Conservation (phyloP, 148 eudicot genomes). For the Vaccinium darrowii region DNA sequence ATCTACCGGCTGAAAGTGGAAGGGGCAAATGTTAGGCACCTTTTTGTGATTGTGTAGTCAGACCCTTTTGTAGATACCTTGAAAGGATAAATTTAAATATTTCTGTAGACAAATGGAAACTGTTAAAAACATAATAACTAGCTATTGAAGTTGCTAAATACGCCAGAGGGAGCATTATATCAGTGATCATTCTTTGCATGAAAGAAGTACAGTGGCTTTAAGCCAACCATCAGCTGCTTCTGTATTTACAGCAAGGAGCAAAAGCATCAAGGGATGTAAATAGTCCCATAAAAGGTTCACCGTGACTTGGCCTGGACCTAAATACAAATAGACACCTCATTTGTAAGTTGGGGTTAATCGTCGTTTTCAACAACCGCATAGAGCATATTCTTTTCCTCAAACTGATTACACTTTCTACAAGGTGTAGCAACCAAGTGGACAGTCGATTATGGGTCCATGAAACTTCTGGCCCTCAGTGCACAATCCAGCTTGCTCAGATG, state of each 20-base stretch:
- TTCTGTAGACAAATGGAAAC: not conserved
- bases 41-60: not conserved
- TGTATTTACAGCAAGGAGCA: conserved; percentile 1
- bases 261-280: not conserved
- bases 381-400: not conserved
- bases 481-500: conserved; percentile 4
- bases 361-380: not conserved
- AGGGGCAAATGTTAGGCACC: not conserved
- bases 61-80: not conserved
- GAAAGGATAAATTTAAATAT: not conserved
- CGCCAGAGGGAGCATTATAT: not conserved
- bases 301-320: not conserved
- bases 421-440: not conserved
- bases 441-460: not conserved
- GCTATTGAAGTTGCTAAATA: not conserved
- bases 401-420: not conserved
- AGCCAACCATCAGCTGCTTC: not conserved
- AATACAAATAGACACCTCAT: not conserved
- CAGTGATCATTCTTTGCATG: not conserved
- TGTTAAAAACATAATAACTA: not conserved
- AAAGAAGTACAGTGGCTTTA: not conserved
- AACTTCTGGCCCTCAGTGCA: not conserved
- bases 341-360: not conserved
- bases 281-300: not conserved
- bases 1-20: not conserved